Base-by-base conservation (phyloP, 371 early-diverging fungal genomes). In the Ordospora colligata region DNA sequence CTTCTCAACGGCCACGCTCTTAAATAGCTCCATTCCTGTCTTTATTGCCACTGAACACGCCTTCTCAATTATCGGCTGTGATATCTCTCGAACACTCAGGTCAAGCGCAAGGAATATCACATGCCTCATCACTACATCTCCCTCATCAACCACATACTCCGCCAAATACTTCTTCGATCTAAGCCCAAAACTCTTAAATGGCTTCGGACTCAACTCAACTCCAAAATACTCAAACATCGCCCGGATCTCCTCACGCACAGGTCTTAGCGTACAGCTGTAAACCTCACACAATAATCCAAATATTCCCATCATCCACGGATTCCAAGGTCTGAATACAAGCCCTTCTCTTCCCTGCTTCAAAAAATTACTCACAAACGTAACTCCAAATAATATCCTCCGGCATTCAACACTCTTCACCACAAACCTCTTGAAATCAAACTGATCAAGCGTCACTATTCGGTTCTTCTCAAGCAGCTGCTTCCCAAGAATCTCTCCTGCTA, bases 231-330 rank as follows among this genome's bases (percentile, higher is more conserved):
- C 22, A 37, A 66, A 80, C 12, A 74, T 8, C 9, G 21, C 44
- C 19, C 54, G 40, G 10, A 80, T 83, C 46, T 68, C 73, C 14
- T 45, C 53, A 27, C 75, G 74, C 17, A 80, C 51, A 1, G 17
- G 4, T 21, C 22, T 14, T 17, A 63, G 44, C 40, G 74, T 71
- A 47, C 69, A 80, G 25, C 42, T 14, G 37, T 76, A 51, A 0
- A 83, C 43, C 54, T 83, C 76, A 27, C 40, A 23, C 27, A 83
- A 46, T 0, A 78, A 5, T 14, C 65, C 23, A 14, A 83, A 32
- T 19, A 83, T 50, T 10, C 43, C 23, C 71, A 83, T 80, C 23
- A 83, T 22, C 78, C 75, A 83, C 11, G 83, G 83, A 63, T 83
- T 83, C 11, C 74, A 73, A 19, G 83, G 83, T 10, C 44, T 47